Base-by-base conservation (phyloP, 106 monocot genomes). In the Iris macrosiphon region DNA sequence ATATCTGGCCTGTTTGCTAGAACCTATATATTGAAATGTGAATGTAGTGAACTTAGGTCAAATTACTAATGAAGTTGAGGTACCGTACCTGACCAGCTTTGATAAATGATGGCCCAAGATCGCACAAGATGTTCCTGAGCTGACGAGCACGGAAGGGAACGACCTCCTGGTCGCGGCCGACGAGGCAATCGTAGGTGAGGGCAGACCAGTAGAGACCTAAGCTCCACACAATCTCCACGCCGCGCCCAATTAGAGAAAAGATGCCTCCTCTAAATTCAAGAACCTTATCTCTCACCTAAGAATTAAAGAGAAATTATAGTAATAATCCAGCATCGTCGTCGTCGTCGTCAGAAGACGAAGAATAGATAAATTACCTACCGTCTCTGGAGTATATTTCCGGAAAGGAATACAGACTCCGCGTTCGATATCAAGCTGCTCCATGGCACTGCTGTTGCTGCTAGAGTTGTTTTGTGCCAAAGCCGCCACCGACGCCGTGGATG, bases 401-500 rank as follows among this genome's bases (percentile, higher is more conserved):
- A 87, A 98, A 39, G 90, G 96, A 20, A 91, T 66, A 52, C 96
- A 98, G 26, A 91, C 96, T 3, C 96, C 96, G 0, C 96, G 96
- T 78, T 98, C 96, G 60, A 98, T 80, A 49, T 98, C 96, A 10
- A 98, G 87, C 72, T 83, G 96, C 65, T 98, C 90, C 90, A 83
- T 35, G 34, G 96, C 90, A 37, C 74, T 69, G 63, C 61, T 79
- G 54, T 31, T 31, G 43, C 69, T 40, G n/a, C n/a, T n/a, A n/a
- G n/a, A n/a, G 8, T 41, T 30, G 26, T 47, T 51, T 7, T 63
- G 57, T 3, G 28, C 18, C 21, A 9, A 12, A 34, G n/a, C n/a
- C n/a, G n/a, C n/a, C n/a, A n/a, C n/a, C n/a, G n/a, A n/a, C n/a
- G n/a, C n/a, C n/a, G n/a, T n/a, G n/a, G n/a, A n/a, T n/a, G n/a